phyloP scores from a whole-genome alignment of 805 yeast genomes.

The Hyphopichia homilentoma region DNA sequence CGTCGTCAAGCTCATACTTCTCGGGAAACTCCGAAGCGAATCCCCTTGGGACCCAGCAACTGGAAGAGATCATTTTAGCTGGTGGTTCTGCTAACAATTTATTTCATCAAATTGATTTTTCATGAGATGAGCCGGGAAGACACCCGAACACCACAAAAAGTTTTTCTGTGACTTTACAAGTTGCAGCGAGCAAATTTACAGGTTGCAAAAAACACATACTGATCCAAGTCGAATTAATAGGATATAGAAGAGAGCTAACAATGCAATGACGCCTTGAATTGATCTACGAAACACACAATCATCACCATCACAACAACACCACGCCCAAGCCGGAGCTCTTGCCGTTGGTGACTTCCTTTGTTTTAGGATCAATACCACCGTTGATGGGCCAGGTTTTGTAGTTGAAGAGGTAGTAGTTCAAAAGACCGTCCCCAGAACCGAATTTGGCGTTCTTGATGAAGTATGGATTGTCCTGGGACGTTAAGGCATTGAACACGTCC shows the following conservation, averaged over 20 bases:
- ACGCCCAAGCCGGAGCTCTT: conserved; percentile 83
- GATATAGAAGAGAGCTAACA: no score
- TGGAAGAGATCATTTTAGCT: conserved; percentile 75
- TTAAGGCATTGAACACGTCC: conserved; percentile 92
- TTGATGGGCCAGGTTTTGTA: conserved; percentile 75
- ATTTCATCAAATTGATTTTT: no score
- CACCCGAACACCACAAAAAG: conserved; percentile 4
- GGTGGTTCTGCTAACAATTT: neutral
- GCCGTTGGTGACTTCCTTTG: conserved; percentile 49
- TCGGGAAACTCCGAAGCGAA: conserved; percentile 90
- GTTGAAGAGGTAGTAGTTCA: conserved; percentile 89
- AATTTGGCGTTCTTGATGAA: conserved; percentile 82
- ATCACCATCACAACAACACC: conserved; percentile 59
- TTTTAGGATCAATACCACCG: conserved; percentile 69
- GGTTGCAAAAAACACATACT: no score
- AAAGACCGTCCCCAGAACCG: conserved; percentile 89
- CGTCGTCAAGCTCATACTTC: conserved; percentile 83
- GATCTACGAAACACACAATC: no score
- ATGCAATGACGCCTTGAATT: no score
- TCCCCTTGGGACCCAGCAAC: conserved; percentile 96
- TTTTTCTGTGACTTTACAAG: conserved; percentile 2
- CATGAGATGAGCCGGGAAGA: conserved; percentile 6
- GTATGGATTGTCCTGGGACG: conserved; percentile 84
- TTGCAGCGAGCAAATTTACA: no score
- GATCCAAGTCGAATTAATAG: no score